Evolutionary conservation across 164 flowering plant species (phyloP).

Genomic region (Warburgia ugandensis): DNA sequence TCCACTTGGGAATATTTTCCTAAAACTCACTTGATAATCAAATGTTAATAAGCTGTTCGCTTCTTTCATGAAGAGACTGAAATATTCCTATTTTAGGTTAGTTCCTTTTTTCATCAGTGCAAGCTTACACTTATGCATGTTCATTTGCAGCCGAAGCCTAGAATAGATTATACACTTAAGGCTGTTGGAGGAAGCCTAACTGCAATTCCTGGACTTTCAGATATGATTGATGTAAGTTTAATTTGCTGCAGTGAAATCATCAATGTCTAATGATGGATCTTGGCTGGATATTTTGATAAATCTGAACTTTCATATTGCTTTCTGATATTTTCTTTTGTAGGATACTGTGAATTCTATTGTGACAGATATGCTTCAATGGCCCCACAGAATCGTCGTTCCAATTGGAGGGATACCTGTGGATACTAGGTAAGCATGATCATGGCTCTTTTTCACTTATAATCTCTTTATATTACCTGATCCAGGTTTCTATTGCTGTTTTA

Average conservation of each 20-base stretch:
- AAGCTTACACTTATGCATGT: slow-evolving; percentile 1
- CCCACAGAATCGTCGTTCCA: slow-evolving; percentile 97
- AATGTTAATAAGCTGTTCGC: too few relatives aligned
- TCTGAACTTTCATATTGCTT: background rate
- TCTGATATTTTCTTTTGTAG: slow-evolving; percentile 24
- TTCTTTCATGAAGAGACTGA: too few relatives aligned
- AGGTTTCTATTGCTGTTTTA: too few relatives aligned
- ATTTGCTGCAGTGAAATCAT: too few relatives aligned
- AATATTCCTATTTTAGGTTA: background rate
- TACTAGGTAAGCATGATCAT: slow-evolving; percentile 56
- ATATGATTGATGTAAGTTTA: slow-evolving; percentile 91
- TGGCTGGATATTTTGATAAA: too few relatives aligned
- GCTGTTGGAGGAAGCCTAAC: slow-evolving; percentile 99
- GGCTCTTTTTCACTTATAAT: too few relatives aligned
- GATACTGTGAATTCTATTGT: slow-evolving; percentile 89
- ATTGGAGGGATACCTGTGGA: slow-evolving; percentile 89
- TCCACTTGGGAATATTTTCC: too few relatives aligned
- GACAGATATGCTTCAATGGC: slow-evolving; percentile 96
- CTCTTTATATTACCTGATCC: too few relatives aligned
- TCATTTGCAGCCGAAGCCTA: slow-evolving; percentile 73
- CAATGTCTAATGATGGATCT: too few relatives aligned
- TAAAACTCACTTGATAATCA: too few relatives aligned
- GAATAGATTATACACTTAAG: slow-evolving; percentile 84
- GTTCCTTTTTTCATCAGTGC: background rate
- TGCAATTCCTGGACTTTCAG: slow-evolving; percentile 93